Base-by-base conservation (phyloP, 305 asterid genomes). In the Solanum aculeatissimum region DNA sequence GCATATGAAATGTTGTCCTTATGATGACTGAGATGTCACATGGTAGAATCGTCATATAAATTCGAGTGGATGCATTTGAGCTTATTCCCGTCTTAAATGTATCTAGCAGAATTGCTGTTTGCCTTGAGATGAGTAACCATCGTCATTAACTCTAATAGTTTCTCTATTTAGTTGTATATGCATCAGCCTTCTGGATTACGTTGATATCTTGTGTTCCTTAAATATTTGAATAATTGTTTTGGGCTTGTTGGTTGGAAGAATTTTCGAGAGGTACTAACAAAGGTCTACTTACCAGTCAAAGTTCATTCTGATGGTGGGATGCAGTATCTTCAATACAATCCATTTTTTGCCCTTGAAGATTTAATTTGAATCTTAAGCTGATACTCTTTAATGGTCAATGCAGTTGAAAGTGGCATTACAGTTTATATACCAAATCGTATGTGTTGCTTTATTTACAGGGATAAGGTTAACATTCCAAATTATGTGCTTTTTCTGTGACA, bases 401-500 rank as follows among this genome's bases (percentile, higher is more conserved):
- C 8, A 13, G 81, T 45, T 74, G 81, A 45, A 74, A 45, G 81
- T 23, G 81, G 81, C 58, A 43, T 23, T 68, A 14, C 58, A 23
- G 15, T 74, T 45, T 23, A 74, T 74, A 45, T 23, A 14, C 23
- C 60, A 13, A 29, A 43, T 45, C 7, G 13, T 74, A 47, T 1
- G 9, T 8, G 81, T 15, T 5, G 15, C 60, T 74, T 47, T 9
- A 13, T 47, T 72, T 74, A 47, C 62, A 74, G 81, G 82, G 55
- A 16, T 15, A 75, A 75, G 25, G 16, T 75, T 75, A 49, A 27
- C 42, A 13, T 7, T 75, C 60, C 66, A 32, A 27, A 47, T 47
- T 83, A 15, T 18, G 78, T 60, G 27, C 78, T 77, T 75, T 85
- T 83, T 74, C 19, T 85, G 69, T 80, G 62, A 29, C 96, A 97